phyloP scores from a whole-genome alignment of 129 eudicot genomes.

The Centrapalus pauciflorus region DNA sequence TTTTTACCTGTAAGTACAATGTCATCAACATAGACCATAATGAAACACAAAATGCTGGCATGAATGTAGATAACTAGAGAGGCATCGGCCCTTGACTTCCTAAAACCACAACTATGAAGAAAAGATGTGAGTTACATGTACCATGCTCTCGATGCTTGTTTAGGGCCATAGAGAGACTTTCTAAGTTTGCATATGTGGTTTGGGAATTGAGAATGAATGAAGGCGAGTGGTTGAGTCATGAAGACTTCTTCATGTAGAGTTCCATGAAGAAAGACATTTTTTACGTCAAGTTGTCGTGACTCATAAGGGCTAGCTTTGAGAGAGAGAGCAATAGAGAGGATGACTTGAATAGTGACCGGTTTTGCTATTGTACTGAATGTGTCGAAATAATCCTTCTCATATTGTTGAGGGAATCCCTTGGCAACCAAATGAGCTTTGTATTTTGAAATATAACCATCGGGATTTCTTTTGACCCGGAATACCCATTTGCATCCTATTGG shows the following conservation, averaged over 20 bases:
- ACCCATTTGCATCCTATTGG: constrained; percentile 1
- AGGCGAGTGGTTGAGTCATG: background rate
- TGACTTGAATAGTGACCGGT: background rate
- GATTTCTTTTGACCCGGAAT: background rate
- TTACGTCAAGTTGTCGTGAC: background rate
- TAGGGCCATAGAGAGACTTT: background rate
- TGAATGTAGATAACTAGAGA: background rate
- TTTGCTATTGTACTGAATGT: background rate
- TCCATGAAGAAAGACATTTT: background rate
- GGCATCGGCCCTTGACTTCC: background rate
- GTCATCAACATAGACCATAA: constrained; percentile 2
- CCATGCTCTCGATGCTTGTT: background rate
- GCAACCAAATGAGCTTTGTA: background rate
- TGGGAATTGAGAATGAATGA: background rate
- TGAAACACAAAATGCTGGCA: background rate
- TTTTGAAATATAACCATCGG: background rate
- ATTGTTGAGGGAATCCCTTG: background rate
- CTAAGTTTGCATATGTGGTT: background rate
- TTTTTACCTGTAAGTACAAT: background rate
- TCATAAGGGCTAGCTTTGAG: background rate
- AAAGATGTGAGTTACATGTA: background rate
- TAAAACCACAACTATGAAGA: background rate
- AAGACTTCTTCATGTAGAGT: background rate
- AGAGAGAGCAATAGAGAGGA: background rate
- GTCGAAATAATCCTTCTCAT: background rate